These are phyloP conservation scores for Beauveria brongniartii DNA, from an alignment of 2,329 filamentous ascomycete species.

Conservation along the genomic window DNA sequence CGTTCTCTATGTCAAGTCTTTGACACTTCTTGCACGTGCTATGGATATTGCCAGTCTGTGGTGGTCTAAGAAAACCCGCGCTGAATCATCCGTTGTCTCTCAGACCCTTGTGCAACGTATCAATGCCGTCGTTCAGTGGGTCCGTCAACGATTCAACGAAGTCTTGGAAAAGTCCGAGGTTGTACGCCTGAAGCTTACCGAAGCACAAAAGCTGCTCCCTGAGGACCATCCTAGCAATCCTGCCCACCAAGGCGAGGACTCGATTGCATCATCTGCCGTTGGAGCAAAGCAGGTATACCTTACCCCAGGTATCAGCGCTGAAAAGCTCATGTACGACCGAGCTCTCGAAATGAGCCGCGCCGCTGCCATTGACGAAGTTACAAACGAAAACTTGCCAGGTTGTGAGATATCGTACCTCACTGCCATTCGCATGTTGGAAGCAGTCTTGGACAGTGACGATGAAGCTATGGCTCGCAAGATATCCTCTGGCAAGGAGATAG, in stretches of 20 bases:
- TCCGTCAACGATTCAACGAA: conserved; percentile 89
- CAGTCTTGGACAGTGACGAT: conserved; percentile 79
- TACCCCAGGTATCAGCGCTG: conserved; percentile 82
- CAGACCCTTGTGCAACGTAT: conserved; percentile 60
- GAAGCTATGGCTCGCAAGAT: conserved; percentile 31
- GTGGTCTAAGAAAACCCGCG: conserved; percentile 76
- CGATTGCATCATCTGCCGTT: conserved; percentile 46
- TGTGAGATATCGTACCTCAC: conserved; percentile 93
- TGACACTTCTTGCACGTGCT: conserved; percentile 81
- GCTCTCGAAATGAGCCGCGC: conserved; percentile 94
- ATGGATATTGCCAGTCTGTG: conserved; percentile 92
- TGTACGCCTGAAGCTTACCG: conserved; percentile 78
- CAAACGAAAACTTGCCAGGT: conserved; percentile 76
- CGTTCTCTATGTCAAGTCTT: conserved; percentile 90
- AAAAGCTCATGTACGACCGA: conserved; percentile 96
- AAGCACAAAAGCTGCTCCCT: conserved; percentile 77
- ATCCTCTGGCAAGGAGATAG: conserved; percentile 32
- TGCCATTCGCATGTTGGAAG: conserved; percentile 89
- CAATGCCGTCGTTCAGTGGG: conserved; percentile 93
- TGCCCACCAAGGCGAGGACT: conserved; percentile 59
- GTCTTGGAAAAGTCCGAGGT: conserved; percentile 94
- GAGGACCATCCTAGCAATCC: conserved; percentile 81
- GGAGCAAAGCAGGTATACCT: conserved; percentile 73
- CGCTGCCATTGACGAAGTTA: conserved; percentile 91
- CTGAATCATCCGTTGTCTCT: conserved; percentile 41